Base-by-base conservation (phyloP, 192 early-diverging fungal genomes). In the Radiomyces spectabilis region DNA sequence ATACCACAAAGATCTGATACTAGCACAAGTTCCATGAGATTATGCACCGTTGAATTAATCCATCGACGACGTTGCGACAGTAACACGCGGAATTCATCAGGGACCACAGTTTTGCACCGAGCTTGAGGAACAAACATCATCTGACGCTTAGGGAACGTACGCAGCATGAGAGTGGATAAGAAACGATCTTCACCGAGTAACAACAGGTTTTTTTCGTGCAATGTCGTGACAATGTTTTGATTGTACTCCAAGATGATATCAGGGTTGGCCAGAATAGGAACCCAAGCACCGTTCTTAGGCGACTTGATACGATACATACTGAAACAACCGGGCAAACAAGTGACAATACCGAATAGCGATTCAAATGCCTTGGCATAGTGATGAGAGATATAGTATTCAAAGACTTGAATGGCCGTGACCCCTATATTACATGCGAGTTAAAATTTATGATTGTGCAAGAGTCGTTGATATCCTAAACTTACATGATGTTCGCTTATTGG, bases 311-410 rank as follows among this genome's bases (percentile, higher is more conserved):
- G 86, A 69, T 95, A 98, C 90, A 94, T 93, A 71, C 91, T 94
- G 77, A 98, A 98, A 69, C 95, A 95, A 52, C 93, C 90, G 2
- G 95, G 95, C 15, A 98, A 69, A 74, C 95, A 98, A 0, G 95
- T 98, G 13, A 98, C 95, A 74, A 92, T 92, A 67, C 95, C 95
- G 79, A 95, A 98, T 13, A 94, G 74, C 26, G 87, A 88, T 74
- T 98, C 95, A 54, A 98, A 98, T 0, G 92, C 84, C 69, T 94
- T 92, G 59, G 84, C 85, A 51, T 94, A 82, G 65, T 98, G 93
- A 68, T 98, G 95, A 33, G 89, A 93, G 50, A 95, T 95, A 69
- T 92, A 98, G 78, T 98, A 98, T 76, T 98, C 95, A 66, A 93
- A 98, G 8, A 98, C 91, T 72, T 92, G 90, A 68, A 94, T 94